phyloP scores from a whole-genome alignment of 2,329 filamentous ascomycete species.

The Penicillium digitatum region DNA sequence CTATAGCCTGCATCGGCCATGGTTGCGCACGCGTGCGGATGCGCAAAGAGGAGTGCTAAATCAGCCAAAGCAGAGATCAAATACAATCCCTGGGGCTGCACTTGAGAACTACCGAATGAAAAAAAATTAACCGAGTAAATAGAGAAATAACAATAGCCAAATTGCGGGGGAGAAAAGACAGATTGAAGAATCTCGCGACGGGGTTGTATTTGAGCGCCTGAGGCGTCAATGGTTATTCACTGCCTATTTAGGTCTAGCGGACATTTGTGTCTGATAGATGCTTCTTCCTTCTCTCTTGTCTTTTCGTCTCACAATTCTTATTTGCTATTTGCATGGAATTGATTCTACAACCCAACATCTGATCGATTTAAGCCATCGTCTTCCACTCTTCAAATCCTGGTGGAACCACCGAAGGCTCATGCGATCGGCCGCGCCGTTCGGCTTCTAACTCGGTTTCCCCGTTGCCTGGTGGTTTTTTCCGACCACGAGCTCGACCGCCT shows the following conservation, averaged over 20 bases:
- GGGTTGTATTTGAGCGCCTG: conserved; percentile 9
- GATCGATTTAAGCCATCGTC: conserved; percentile 5
- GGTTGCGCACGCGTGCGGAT: conserved; percentile 18
- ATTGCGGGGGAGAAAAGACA: conserved; percentile 8
- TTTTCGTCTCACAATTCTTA: background rate
- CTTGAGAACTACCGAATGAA: background rate
- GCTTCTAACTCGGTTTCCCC: conserved; percentile 8
- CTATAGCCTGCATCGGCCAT: conserved; percentile 40
- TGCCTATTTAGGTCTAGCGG: conserved; percentile 16
- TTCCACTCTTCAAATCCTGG: conserved; percentile 24
- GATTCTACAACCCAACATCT: background rate
- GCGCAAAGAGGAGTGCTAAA: conserved; percentile 3
- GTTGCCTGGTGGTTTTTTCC: conserved; percentile 1
- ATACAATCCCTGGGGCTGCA: background rate
- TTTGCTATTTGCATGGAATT: background rate
- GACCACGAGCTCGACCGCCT: conserved; percentile 20
- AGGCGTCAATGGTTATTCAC: conserved; percentile 21
- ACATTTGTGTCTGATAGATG: background rate
- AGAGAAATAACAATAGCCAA: conserved; percentile 19
- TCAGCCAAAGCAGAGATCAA: background rate
- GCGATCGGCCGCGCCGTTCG: conserved; percentile 3
- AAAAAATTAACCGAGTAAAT: background rate
- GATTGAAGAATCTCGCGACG: conserved; percentile 6
- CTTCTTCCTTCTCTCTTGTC: background rate
- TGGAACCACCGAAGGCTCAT: conserved; percentile 19